Percentiles rank a stretch among this genome's conserved stretches.
phyloP scores from a whole-genome alignment of 1,284 basidiomycete genomes.

The Peniophora sp. region DNA sequence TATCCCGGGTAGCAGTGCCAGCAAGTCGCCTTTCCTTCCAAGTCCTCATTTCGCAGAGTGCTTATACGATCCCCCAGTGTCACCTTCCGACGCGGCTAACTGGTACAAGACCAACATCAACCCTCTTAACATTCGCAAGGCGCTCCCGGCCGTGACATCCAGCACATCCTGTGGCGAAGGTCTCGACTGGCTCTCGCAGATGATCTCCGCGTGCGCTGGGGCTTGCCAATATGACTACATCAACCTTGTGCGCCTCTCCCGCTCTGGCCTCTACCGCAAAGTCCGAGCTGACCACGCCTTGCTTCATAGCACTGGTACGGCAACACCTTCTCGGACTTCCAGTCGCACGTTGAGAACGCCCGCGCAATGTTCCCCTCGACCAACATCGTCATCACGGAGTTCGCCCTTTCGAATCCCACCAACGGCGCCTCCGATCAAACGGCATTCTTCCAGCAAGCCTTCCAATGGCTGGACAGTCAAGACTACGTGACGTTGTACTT shows the following conservation, averaged over 20 bases:
- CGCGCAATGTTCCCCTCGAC: slow-evolving; percentile 3
- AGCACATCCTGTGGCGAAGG: slow-evolving; percentile 12
- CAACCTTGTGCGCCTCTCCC: slow-evolving; percentile 10
- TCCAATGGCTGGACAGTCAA: neutral
- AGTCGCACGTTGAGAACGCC: slow-evolving; percentile 3
- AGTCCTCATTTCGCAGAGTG: no score
- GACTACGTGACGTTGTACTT: slow-evolving; percentile 1
- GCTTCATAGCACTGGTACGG: slow-evolving; percentile 4
- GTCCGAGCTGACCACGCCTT: no score
- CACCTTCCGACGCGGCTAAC: slow-evolving; percentile 5
- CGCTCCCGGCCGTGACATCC: slow-evolving; percentile 15
- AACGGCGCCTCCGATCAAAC: neutral
- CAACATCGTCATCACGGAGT: slow-evolving; percentile 3
- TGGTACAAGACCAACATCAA: slow-evolving; percentile 10
- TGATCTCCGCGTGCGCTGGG: slow-evolving; percentile 14
- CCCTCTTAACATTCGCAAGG: slow-evolving; percentile 13
- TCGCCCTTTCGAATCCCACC: neutral
- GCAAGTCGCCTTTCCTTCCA: no score
- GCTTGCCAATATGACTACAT: slow-evolving; percentile 17
- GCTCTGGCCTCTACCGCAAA: neutral
- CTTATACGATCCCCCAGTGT: neutral
- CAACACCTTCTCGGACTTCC: slow-evolving; percentile 3
- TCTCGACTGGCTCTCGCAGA: slow-evolving; percentile 14
- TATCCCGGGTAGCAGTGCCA: slow-evolving; percentile 3
- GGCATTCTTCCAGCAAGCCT: neutral